Base-by-base conservation (phyloP, 345 rosid genomes). In the Cardamine resedifolia region DNA sequence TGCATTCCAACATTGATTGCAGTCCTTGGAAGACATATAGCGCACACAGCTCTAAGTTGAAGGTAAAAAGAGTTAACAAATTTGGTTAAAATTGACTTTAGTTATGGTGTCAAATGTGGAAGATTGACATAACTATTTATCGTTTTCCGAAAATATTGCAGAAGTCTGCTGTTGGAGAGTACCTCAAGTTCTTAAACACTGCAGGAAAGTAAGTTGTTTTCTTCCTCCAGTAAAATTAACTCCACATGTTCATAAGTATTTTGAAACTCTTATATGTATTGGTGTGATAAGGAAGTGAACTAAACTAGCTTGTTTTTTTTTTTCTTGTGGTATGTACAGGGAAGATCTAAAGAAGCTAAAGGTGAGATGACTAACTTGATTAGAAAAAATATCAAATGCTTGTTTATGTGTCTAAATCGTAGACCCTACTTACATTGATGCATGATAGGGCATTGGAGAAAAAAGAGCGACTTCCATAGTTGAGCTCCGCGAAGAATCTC, bases 391-490 rank as follows among this genome's bases (percentile, higher is more conserved):
- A n/a, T 9, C 20, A 24, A 5, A 19, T 63, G 23, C 24, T 71
- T 43, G 49, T n/a, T 44, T 55, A 26, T 61, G 38, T 23, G 45
- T 43, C 5, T 76, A 56, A 56, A 41, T 18, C 31, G 16, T 30
- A 26, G 27, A 39, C 16, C 24, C 3, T 15, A 3, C 19, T 7
- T 68, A 9, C 21, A 23, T 55, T 48, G 41, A 34, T 53, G 47
- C 3, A 58, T 58, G 59, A 71, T 43, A 91, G 97, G 97, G 97
- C 57, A 89, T 92, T 18, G 94, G 94, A 74, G 94, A 88, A 63
- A 92, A 84, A 79, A 83, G 96, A 77, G 98, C 98, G 0, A 76
- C 76, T 6, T 79, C 56, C 80, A 85, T 91, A 76, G 81, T 91
- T 60, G 77, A 86, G 71, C 83, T 86, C 63, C 92, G 92, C 0